These are phyloP conservation scores for Groenewaldozyma sp. DNA, from an alignment of 1,139 yeast genomes.

Conservation along the genomic window DNA sequence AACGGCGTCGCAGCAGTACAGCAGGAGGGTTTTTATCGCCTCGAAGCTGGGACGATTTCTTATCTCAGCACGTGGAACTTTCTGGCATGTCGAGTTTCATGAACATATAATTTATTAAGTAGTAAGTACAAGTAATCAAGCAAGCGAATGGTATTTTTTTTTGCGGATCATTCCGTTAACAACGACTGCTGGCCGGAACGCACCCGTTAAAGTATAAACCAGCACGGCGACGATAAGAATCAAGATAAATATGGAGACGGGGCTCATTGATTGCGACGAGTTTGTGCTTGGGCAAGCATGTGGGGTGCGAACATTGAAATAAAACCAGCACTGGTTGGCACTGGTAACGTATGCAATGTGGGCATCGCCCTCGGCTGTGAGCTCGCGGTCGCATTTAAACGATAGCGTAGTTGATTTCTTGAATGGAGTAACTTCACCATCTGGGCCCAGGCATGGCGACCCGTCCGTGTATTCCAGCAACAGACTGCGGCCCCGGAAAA, in stretches of 20 bases:
- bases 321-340: constrained; percentile 66
- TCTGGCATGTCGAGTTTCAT: constrained; percentile 23
- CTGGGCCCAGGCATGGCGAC: constrained; percentile 46
- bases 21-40: neutral
- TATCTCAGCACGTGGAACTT: constrained; percentile 23
- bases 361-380: constrained; percentile 43
- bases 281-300: constrained; percentile 84
- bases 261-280: constrained; percentile 28
- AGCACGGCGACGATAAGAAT: constrained; percentile 30
- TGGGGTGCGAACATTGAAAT: constrained; percentile 77
- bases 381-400: constrained; percentile 74
- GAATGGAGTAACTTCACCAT: constrained; percentile 36
- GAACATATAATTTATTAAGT: constrained; percentile 7
- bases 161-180: constrained; percentile 5
- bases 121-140: neutral
- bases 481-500: constrained; percentile 61
- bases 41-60: constrained; percentile 25
- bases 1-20: no score
- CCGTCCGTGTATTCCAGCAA: constrained; percentile 67
- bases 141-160: constrained; percentile 3
- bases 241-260: constrained; percentile 22
- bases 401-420: constrained; percentile 59
- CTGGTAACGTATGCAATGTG: constrained; percentile 63
- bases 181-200: constrained; percentile 13
- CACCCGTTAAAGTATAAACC: constrained; percentile 25